Conservation (phyloP, 345 rosid species). For the Boechera stricta region DNA sequence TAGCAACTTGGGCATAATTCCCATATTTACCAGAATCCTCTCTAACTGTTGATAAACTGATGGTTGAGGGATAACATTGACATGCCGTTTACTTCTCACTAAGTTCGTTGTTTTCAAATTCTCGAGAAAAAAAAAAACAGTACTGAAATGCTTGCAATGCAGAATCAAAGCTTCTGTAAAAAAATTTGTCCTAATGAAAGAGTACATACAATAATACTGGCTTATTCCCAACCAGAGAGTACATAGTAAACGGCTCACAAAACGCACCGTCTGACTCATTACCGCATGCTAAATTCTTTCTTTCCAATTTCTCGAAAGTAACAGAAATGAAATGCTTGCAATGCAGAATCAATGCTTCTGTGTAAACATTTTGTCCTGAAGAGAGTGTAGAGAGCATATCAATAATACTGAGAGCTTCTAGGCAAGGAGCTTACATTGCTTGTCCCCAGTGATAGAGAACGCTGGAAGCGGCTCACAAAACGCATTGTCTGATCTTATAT, state of each 20-base stretch:
- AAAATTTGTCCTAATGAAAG: neutral
- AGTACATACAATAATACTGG: neutral
- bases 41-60: neutral
- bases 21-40: neutral
- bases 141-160: neutral
- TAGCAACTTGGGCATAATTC: neutral
- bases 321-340: neutral
- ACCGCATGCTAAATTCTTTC: neutral
- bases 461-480: conserved; percentile 4
- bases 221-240: neutral
- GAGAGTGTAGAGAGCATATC: conserved; percentile 33
- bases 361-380: neutral
- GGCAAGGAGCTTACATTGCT: conserved; percentile 3
- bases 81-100: neutral
- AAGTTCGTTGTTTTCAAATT: neutral
- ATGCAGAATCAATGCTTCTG: conserved; percentile 3
- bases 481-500: conserved; percentile 9
- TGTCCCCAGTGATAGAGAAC: neutral
- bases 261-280: neutral
- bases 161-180: neutral
- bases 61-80: neutral
- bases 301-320: neutral
- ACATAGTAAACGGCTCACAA: neutral
- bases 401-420: conserved; percentile 17
- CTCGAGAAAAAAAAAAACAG: neutral